Conservation (phyloP, 495 filamentous ascomycete genomes). For the Cetradonia linearis region DNA sequence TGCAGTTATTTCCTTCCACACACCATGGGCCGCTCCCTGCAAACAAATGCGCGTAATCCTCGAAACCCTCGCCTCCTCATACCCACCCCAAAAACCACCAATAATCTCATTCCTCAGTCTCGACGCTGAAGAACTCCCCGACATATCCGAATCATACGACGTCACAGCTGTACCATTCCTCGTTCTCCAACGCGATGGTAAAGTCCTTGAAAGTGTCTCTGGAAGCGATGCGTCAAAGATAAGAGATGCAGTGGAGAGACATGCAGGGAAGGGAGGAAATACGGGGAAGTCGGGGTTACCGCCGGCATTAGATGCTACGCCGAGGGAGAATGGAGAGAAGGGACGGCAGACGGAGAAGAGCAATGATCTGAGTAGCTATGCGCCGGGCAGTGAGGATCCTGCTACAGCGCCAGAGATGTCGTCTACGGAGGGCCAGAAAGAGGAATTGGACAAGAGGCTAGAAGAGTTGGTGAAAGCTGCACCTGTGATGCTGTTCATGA, state of each 20-base stretch:
- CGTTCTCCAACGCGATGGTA: conserved; percentile 60
- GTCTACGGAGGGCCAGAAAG: conserved; percentile 52
- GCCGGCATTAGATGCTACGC: conserved; percentile 40
- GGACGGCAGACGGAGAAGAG: conserved; percentile 25
- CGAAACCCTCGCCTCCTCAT: conserved; percentile 69
- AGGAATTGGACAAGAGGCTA: conserved; percentile 69
- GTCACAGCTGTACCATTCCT: conserved; percentile 90
- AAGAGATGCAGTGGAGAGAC: conserved; percentile 68
- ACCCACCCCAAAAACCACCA: conserved; percentile 53
- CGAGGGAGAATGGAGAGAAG: conserved; percentile 34
- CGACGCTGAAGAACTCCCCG: conserved; percentile 80
- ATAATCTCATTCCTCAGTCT: conserved; percentile 72
- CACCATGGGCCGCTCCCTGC: conserved; percentile 95
- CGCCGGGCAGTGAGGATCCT: conserved; percentile 38
- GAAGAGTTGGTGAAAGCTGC: conserved; percentile 80
- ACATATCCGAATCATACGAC: conserved; percentile 80
- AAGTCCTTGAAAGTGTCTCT: conserved; percentile 68
- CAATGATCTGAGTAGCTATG: conserved; percentile 35
- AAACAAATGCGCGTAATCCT: conserved; percentile 87
- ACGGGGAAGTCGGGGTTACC: conserved; percentile 39
- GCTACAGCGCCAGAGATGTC: conserved; percentile 40
- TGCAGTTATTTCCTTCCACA: conserved; percentile 85
- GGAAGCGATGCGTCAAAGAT: conserved; percentile 81
- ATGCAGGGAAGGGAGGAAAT: conserved; percentile 43
- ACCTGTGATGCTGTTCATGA: conserved; percentile 90